Percentiles rank a stretch among this genome's conserved stretches.
Evolutionary conservation across 768 basidiomycete species (phyloP).

Genomic region (Cystobasidiopsis lactophilus): DNA sequence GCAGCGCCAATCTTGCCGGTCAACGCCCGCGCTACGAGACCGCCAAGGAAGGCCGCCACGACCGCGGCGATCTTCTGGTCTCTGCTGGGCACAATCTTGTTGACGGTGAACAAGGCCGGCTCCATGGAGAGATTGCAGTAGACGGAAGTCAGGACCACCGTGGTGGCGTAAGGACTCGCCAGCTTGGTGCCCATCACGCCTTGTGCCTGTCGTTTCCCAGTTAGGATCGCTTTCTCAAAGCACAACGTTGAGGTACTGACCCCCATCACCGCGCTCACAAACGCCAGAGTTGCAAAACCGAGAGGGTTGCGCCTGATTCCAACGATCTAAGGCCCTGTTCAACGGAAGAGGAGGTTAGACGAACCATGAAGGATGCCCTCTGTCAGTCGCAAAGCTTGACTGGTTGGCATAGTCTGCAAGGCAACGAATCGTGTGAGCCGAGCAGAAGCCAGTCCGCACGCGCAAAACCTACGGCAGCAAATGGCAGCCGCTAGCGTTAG

Average conservation of each 20-base stretch:
- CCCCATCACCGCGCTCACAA: no score
- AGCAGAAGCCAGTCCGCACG: background rate
- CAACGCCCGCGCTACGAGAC: background rate
- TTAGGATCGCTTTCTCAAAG: background rate
- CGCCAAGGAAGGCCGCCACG: background rate
- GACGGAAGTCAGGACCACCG: background rate
- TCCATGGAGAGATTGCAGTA: background rate
- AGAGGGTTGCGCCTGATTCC: background rate
- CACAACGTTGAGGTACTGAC: background rate
- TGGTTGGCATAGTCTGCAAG: background rate
- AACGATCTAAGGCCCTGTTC: background rate
- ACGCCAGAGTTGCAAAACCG: background rate
- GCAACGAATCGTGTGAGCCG: background rate
- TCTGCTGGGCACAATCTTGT: background rate
- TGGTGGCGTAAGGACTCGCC: background rate
- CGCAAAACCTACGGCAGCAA: background rate
- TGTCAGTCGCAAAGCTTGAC: background rate
- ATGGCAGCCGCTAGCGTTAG: background rate
- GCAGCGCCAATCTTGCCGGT: background rate
- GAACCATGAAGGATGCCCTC: background rate
- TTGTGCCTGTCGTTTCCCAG: background rate
- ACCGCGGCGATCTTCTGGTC: background rate
- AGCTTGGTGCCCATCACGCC: conserved; percentile 1
- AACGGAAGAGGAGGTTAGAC: background rate
- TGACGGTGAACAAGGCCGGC: background rate